phyloP scores from a whole-genome alignment of 2,329 filamentous ascomycete species.

The Hypoxylon rubiginosum region DNA sequence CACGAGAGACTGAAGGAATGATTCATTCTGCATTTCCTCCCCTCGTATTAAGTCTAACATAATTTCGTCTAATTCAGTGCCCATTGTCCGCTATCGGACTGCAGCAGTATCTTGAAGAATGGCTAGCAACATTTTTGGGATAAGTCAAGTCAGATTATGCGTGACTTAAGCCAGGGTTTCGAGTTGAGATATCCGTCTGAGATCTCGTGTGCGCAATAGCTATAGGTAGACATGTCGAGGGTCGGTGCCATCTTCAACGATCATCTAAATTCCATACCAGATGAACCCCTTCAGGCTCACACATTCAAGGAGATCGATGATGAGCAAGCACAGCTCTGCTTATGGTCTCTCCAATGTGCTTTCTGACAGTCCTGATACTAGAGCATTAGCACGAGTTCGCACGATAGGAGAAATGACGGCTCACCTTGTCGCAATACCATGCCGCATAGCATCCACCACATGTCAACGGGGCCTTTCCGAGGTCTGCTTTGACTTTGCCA shows the following conservation, averaged over 20 bases:
- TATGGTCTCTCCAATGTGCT: constrained; percentile 30
- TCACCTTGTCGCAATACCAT: constrained; percentile 42
- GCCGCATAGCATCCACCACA: constrained; percentile 34
- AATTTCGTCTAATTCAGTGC: not conserved
- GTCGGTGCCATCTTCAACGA: not conserved
- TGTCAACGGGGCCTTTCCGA: constrained; percentile 15
- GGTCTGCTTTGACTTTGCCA: constrained; percentile 38
- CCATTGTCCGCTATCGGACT: not conserved
- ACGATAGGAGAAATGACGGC: not conserved
- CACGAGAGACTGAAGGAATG: too few species aligned
- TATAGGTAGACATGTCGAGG: not conserved
- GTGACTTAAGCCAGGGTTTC: not conserved
- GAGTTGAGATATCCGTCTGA: not conserved
- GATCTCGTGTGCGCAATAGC: not conserved
- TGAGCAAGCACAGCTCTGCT: too few species aligned
- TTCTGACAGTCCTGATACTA: constrained; percentile 34
- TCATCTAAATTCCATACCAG: not conserved
- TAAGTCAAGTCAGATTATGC: not conserved
- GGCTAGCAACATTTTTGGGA: not conserved
- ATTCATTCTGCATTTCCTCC: too few species aligned
- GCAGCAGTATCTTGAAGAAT: not conserved
- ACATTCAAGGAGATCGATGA: too few species aligned
- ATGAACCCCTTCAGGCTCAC: not conserved
- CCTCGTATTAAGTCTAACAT: not conserved
- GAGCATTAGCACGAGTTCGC: not conserved